Conservation (phyloP, 2,329 filamentous ascomycete species). For the Colletotrichum agaves region DNA sequence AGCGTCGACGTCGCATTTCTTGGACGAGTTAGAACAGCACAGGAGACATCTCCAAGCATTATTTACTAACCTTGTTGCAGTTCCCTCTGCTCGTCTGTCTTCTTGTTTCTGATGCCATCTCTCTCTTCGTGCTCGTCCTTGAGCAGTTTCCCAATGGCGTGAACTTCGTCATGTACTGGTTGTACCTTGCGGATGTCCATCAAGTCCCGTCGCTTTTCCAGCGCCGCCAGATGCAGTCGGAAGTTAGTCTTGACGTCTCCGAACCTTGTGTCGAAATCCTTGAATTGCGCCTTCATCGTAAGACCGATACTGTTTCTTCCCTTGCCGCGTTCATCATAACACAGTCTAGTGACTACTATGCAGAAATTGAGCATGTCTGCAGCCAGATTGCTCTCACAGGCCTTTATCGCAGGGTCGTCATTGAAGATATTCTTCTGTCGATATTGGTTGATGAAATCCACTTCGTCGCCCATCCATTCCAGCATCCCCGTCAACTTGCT, state of each 20-base stretch:
- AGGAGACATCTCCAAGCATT: no score
- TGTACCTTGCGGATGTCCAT: neutral
- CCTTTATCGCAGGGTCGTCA: neutral
- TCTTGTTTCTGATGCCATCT: no score
- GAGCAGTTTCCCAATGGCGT: neutral
- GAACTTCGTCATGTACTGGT: neutral
- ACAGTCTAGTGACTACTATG: neutral
- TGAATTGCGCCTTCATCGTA: neutral
- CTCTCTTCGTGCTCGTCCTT: neutral
- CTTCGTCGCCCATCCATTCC: neutral
- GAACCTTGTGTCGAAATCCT: slow-evolving; percentile 8
- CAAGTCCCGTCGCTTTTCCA: neutral
- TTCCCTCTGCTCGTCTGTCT: neutral
- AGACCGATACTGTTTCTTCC: neutral
- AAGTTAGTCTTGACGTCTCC: slow-evolving; percentile 1
- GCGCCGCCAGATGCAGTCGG: neutral
- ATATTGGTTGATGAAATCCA: slow-evolving; percentile 1
- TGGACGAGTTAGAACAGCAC: neutral
- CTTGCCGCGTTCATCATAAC: neutral
- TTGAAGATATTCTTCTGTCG: neutral
- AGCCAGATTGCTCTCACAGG: slow-evolving; percentile 1
- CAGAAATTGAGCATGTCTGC: slow-evolving; percentile 15
- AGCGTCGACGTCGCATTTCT: slow-evolving; percentile 1
- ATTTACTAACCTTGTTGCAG: no score
- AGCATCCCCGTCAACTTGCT: slow-evolving; percentile 2